Evolutionary conservation across 73 alveolate genomes (phyloP).

Genomic region (Symbiodinium pilosum): DNA sequence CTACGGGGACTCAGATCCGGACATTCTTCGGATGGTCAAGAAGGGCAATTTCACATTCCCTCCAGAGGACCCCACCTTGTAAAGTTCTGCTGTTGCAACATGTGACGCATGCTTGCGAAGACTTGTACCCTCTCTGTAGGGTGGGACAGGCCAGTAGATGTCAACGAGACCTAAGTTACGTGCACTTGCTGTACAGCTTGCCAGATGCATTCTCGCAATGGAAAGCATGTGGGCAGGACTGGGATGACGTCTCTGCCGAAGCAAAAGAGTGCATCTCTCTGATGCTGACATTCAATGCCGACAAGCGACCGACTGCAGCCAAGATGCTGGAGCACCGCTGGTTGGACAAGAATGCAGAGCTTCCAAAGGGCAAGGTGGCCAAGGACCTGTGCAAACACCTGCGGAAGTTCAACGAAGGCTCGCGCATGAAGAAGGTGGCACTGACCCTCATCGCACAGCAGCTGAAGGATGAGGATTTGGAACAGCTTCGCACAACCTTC

Average conservation of each 20-base stretch:
- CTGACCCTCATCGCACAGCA: slow-evolving; percentile 83
- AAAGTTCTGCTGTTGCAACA: too few relatives aligned
- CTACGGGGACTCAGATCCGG: slow-evolving; percentile 84
- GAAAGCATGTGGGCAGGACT: slow-evolving; percentile 20
- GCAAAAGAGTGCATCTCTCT: slow-evolving; percentile 88
- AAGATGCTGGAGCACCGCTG: slow-evolving; percentile 79
- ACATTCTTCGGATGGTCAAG: slow-evolving; percentile 79
- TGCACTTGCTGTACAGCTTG: background rate
- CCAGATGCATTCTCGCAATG: too few relatives aligned
- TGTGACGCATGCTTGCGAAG: background rate
- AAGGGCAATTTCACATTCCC: slow-evolving; percentile 71
- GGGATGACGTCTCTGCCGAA: slow-evolving; percentile 66
- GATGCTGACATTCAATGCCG: slow-evolving; percentile 87
- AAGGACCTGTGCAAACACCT: slow-evolving; percentile 77
- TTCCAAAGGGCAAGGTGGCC: slow-evolving; percentile 70
- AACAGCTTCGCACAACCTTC: slow-evolving; percentile 67
- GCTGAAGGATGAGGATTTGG: slow-evolving; percentile 85
- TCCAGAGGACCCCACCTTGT: slow-evolving; percentile 74
- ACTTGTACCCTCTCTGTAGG: too few relatives aligned
- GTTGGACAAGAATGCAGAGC: slow-evolving; percentile 87
- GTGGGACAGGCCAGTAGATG: too few relatives aligned
- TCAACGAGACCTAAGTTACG: too few relatives aligned
- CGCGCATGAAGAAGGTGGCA: slow-evolving; percentile 95
- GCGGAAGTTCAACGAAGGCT: slow-evolving; percentile 41
- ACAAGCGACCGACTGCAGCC: slow-evolving; percentile 70